Evolutionary conservation across 495 filamentous ascomycete species (phyloP).

Genomic region (Daldinia bambusicola): DNA sequence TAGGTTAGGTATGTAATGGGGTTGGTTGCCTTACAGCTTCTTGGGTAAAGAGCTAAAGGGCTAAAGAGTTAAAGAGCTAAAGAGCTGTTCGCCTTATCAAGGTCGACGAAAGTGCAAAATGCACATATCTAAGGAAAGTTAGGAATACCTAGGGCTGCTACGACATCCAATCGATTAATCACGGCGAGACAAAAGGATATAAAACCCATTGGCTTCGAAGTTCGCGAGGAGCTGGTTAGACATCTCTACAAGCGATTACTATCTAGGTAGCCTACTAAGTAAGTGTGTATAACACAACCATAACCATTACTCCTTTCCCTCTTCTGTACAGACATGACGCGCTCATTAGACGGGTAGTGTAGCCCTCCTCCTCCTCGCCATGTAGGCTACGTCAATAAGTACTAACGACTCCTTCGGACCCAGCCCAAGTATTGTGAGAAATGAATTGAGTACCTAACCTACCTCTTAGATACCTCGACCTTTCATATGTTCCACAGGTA

Average conservation of each 20-base stretch:
- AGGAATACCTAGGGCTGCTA: background rate
- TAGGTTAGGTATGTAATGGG: no score
- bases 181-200: background rate
- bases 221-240: background rate
- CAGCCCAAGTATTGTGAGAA: background rate
- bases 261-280: no score
- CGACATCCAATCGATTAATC: background rate
- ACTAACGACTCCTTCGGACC: background rate
- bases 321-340: background rate
- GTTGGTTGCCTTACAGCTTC: background rate
- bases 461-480: background rate
- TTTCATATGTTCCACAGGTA: slow-evolving; percentile 27
- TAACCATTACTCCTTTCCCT: background rate
- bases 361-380: background rate
- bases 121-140: background rate
- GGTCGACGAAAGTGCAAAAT: background rate
- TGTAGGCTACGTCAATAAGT: background rate
- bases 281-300: background rate
- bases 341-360: background rate
- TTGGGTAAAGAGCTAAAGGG: background rate
- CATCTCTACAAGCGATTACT: slow-evolving; percentile 1
- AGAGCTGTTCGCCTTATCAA: background rate
- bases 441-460: background rate
- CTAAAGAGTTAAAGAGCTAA: background rate
- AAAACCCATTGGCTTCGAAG: background rate